phyloP scores from a whole-genome alignment of 495 filamentous ascomycete genomes.

The Elasticomyces elasticus region DNA sequence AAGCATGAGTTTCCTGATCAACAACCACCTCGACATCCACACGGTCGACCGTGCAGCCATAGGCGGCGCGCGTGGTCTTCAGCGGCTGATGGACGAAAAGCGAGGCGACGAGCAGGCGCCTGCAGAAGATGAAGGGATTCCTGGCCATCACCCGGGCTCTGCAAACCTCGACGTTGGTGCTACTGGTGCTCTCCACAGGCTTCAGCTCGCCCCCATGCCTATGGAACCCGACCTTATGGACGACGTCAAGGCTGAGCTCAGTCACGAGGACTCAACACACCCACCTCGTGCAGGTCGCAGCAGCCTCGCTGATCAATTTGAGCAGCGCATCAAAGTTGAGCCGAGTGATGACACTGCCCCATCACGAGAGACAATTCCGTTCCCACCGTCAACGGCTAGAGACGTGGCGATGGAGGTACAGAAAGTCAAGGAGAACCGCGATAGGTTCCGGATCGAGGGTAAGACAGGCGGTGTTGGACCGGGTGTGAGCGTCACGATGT shows the following conservation, averaged over 20 bases:
- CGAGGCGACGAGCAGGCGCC: slow-evolving; percentile 55
- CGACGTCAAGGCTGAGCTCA: slow-evolving; percentile 74
- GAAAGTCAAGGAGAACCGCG: slow-evolving; percentile 86
- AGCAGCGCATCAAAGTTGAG: slow-evolving; percentile 78
- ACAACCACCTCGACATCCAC: slow-evolving; percentile 61
- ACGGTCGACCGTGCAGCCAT: slow-evolving; percentile 59
- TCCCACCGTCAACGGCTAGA: slow-evolving; percentile 72
- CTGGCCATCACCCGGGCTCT: slow-evolving; percentile 78
- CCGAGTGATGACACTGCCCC: slow-evolving; percentile 69
- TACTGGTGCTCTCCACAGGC: slow-evolving; percentile 43
- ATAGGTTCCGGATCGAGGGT: slow-evolving; percentile 73
- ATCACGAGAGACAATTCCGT: slow-evolving; percentile 63
- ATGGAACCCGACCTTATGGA: slow-evolving; percentile 67
- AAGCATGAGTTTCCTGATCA: slow-evolving; percentile 63
- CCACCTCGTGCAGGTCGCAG: slow-evolving; percentile 56
- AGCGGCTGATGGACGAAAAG: slow-evolving; percentile 58
- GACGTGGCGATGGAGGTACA: slow-evolving; percentile 91
- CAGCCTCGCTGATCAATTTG: slow-evolving; percentile 66
- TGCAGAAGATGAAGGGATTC: slow-evolving; percentile 85
- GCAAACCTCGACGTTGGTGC: slow-evolving; percentile 61
- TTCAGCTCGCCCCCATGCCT: slow-evolving; percentile 69
- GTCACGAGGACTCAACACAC: slow-evolving; percentile 63
- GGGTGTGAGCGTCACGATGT: slow-evolving; percentile 81
- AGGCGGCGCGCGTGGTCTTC: slow-evolving; percentile 70
- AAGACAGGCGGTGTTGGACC: slow-evolving; percentile 71